Evolutionary conservation across 2,329 filamentous ascomycete genomes (phyloP).

Genomic region (Scolecobasidium constrictum): DNA sequence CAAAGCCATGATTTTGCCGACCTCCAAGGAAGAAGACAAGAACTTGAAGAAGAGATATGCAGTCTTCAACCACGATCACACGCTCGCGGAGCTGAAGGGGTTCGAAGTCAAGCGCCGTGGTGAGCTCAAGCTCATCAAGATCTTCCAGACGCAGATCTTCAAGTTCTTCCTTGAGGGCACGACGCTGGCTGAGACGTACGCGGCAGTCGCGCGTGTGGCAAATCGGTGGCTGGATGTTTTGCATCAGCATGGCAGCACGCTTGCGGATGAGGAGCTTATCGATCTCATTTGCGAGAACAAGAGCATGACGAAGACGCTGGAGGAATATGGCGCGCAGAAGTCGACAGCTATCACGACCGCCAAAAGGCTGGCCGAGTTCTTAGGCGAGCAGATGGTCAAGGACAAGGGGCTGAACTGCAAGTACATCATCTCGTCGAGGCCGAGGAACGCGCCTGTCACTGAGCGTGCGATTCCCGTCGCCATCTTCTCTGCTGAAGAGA

Average conservation of each 20-base stretch:
- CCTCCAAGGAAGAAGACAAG: constrained; percentile 97
- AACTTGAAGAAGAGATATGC: constrained; percentile 99
- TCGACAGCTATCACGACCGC: constrained; percentile 99
- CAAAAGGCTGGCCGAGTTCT: constrained; percentile 84
- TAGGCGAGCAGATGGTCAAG: constrained; percentile 98
- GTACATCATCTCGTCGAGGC: constrained; percentile 89
- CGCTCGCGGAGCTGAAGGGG: constrained; percentile 87
- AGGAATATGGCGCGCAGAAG: constrained; percentile 92
- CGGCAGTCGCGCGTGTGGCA: constrained; percentile 82
- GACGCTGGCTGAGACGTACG: constrained; percentile 81
- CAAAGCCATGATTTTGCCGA: constrained; percentile 92
- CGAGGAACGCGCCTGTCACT: constrained; percentile 82
- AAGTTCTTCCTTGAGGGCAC: constrained; percentile 94
- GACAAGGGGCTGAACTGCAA: constrained; percentile 99
- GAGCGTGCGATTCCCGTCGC: constrained; percentile 90
- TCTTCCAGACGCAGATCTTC: constrained; percentile 98
- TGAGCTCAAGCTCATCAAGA: constrained; percentile 98
- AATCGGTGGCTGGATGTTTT: constrained; percentile 96
- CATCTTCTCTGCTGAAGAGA: constrained; percentile 89
- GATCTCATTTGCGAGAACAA: constrained; percentile 99
- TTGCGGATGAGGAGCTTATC: constrained; percentile 94
- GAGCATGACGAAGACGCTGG: constrained; percentile 92
- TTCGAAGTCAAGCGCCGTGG: constrained; percentile 97
- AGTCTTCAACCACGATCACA: constrained; percentile 97
- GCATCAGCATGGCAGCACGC: constrained; percentile 72